Conservation (phyloP, 2,329 filamentous ascomycete genomes). For the Eurotiales sp. region DNA sequence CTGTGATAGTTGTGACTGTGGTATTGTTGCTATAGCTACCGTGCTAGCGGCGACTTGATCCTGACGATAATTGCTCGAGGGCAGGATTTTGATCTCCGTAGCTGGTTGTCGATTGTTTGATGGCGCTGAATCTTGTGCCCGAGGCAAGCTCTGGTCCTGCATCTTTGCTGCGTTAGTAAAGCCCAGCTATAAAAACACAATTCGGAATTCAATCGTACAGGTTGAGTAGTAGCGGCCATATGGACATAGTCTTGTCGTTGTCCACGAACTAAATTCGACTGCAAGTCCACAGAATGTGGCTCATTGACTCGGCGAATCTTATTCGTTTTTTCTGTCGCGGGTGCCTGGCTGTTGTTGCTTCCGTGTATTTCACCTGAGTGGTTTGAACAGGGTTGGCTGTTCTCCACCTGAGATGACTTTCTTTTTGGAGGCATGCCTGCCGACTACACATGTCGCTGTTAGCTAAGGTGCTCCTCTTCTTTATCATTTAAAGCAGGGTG, state of each 20-base stretch:
- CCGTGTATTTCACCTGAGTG: no score
- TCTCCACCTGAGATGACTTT: not conserved
- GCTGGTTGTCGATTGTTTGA: no score
- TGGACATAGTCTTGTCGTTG: not conserved
- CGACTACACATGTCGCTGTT: no score
- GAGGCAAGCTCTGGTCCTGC: not conserved
- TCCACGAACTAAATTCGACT: not conserved
- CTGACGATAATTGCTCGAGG: no score
- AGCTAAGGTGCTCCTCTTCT: no score
- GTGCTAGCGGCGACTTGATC: no score
- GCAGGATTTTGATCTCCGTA: no score
- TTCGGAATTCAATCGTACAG: not conserved
- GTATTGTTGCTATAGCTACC: no score
- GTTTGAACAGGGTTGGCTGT: not conserved
- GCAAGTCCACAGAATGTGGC: not conserved
- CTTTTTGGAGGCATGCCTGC: not conserved
- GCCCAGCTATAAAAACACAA: not conserved
- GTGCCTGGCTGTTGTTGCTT: no score
- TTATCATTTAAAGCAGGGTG: no score
- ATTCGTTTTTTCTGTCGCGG: not conserved
- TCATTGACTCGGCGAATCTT: not conserved
- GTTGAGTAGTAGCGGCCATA: not conserved
- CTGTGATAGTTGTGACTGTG: no score
- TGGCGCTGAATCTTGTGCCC: no score
- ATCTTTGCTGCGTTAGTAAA: not conserved